Evolutionary conservation across 139 green algal genomes (phyloP), one percentile per base, ranked within the genome.

Genomic region (Coelastrella sp.): DNA sequence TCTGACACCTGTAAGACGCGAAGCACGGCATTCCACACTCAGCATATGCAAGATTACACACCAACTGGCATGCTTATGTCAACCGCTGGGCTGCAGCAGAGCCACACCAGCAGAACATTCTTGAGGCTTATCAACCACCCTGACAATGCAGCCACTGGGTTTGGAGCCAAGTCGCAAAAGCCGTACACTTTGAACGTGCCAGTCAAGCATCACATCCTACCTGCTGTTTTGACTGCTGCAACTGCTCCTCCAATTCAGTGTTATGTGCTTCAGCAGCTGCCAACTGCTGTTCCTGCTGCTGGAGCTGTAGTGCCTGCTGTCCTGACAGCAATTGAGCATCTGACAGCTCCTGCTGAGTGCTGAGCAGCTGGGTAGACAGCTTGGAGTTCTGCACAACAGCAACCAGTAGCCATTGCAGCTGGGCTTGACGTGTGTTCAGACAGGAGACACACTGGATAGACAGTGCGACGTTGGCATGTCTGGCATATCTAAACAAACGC

Each of bases 291-390:
- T 84, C 73, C 85, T 84, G 73, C 59, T 83, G 85, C 6, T 54
- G 17, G 22, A 90, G n/a, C 22, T 83, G 73, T 57, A 73, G n/a
- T n/a, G 73, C 73, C 22, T 90, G 85, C 73, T 90, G 85, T n/a
- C 23, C 73, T 61, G 59, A 74, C 73, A 84, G 73, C 73, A 78
- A 3, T 73, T 90, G 85, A 60, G 19, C 57, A 68, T 14, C 68
- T 4, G 5, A 20, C 8, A 90, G 73, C 14, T 73, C 22, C 22
- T 90, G 8, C 8, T 57, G 57, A 13, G 73, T 65, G 5, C 17
- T 57, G 22, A 16, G 3, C 58, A 90, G 74, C 74, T 83, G 20
- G 7, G 3, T 7, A 11, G 85, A 22, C 59, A 84, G 8, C n/a
- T n/a, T 32, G 7, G 13, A 11, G 11, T 22, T 60, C 73, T 84